Base-by-base conservation (phyloP, 106 monocot genomes). In the Dendrobium officinale region DNA sequence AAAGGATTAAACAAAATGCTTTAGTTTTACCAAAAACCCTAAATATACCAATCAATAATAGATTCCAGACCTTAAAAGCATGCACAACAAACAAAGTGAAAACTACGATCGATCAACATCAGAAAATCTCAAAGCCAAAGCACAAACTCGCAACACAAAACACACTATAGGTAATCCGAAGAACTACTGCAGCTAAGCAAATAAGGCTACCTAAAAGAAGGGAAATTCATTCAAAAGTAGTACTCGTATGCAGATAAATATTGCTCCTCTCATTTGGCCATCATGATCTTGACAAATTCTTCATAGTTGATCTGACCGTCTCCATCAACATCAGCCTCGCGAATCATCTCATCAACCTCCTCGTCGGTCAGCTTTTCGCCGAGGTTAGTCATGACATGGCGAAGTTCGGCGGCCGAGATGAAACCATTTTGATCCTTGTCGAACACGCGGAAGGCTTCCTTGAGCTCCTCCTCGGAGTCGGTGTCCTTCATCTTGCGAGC, bases 231-330 rank as follows among this genome's bases (percentile, higher is more conserved):
- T n/a, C 3, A 40, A 15, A 37, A 15, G 40, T 7, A 13, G 5
- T 4, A 27, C 9, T 31, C 22, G 5, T 31, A 68, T 18, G 58
- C 19, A 58, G 58, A 58, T 5, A 17, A 58, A 19, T 58, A 67
- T 66, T 31, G 78, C 37, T 37, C 37, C 37, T 5, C 55, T 86
- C 76, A 89, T 83, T 87, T 89, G 78, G 88, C 88, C 85, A 89
- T 89, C 86, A 89, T 86, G 84, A 86, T 80, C 80, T 89, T 89
- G 84, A 89, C 88, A 41, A 89, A 89, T 86, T 89, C 88, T 2
- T 89, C 86, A 27, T 89, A 89, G 81, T 86, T 89, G 86, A 89
- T 89, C 81, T 89, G 85, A 9, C 88, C 88, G 76, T 89, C 88
- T 16, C 88, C 86, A 31, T 89, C 88, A 9, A 75, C 81, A 77